phyloP scores from a whole-genome alignment of 768 basidiomycete genomes.

The Suillus americanus region DNA sequence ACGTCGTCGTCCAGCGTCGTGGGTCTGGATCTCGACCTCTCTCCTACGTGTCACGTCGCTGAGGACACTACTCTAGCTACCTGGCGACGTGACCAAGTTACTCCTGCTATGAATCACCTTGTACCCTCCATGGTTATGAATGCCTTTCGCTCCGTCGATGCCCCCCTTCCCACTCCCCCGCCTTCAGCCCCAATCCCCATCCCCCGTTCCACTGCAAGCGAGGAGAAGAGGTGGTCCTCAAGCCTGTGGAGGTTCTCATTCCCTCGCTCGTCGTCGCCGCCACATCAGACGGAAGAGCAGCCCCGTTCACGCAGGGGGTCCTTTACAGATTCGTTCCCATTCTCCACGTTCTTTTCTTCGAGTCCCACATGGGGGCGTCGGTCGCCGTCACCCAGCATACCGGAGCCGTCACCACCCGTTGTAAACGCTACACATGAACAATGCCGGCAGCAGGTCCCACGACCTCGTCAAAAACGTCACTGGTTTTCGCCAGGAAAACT shows the following conservation, averaged over 20 bases:
- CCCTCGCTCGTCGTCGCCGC: constrained; percentile 29
- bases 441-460: constrained; percentile 31
- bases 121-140: constrained; percentile 28
- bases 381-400: constrained; percentile 41
- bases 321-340: constrained; percentile 46
- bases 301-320: constrained; percentile 29
- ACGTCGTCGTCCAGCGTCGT: constrained; percentile 36
- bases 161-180: constrained; percentile 17
- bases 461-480: constrained; percentile 43
- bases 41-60: constrained; percentile 30
- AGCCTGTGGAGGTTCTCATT: constrained; percentile 37
- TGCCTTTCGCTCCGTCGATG: constrained; percentile 14
- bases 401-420: constrained; percentile 27
- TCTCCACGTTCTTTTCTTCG: constrained; percentile 35
- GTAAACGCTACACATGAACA: constrained; percentile 31
- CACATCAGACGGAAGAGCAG: constrained; percentile 29
- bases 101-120: constrained; percentile 25
- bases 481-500: constrained; percentile 59
- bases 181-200: constrained; percentile 31
- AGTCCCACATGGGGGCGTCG: constrained; percentile 35
- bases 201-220: constrained; percentile 28
- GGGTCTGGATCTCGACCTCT: constrained; percentile 29
- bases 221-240: constrained; percentile 34
- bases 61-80: constrained; percentile 32
- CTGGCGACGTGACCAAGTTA: constrained; percentile 30